phyloP scores from a whole-genome alignment of 352 stramenopile genomes.

The Pythium monospermum region DNA sequence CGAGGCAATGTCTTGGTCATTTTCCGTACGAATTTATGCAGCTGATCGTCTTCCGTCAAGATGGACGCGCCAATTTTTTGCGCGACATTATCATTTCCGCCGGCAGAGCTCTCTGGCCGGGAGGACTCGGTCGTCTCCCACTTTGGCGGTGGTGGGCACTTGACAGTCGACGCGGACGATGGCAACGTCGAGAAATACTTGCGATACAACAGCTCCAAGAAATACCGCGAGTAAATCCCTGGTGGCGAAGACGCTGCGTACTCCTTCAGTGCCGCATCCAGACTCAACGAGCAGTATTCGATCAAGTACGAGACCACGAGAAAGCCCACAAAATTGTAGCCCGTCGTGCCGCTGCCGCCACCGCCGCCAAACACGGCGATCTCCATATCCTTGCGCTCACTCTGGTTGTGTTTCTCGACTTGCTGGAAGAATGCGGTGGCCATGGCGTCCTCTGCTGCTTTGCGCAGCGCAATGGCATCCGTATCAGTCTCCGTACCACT shows the following conservation, averaged over 20 bases:
- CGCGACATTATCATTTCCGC: no score
- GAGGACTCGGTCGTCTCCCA: conserved; percentile 45
- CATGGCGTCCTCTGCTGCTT: conserved; percentile 47
- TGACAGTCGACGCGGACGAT: conserved; percentile 39
- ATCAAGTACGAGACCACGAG: conserved; percentile 65
- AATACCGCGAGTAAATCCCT: conserved; percentile 62
- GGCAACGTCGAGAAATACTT: conserved; percentile 76
- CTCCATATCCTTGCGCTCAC: conserved; percentile 72
- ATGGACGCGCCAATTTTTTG: conserved; percentile 53
- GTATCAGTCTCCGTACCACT: conserved; percentile 19
- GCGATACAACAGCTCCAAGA: conserved; percentile 70
- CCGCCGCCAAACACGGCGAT: conserved; percentile 58
- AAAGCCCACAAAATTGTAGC: conserved; percentile 79
- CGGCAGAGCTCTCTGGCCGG: conserved; percentile 30
- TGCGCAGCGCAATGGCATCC: conserved; percentile 28
- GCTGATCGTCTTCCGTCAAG: conserved; percentile 64
- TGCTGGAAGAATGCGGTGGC: conserved; percentile 52
- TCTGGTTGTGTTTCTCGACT: conserved; percentile 46
- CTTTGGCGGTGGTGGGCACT: conserved; percentile 46
- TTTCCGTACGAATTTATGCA: conserved; percentile 52
- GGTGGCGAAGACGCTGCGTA: conserved; percentile 45
- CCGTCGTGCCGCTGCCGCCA: conserved; percentile 19
- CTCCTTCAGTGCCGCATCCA: conserved; percentile 65
- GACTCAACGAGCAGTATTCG: conserved; percentile 50
- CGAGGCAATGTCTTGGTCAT: no score